Evolutionary conservation across 495 filamentous ascomycete genomes (phyloP).

Genomic region (Penicillium mononematosum): DNA sequence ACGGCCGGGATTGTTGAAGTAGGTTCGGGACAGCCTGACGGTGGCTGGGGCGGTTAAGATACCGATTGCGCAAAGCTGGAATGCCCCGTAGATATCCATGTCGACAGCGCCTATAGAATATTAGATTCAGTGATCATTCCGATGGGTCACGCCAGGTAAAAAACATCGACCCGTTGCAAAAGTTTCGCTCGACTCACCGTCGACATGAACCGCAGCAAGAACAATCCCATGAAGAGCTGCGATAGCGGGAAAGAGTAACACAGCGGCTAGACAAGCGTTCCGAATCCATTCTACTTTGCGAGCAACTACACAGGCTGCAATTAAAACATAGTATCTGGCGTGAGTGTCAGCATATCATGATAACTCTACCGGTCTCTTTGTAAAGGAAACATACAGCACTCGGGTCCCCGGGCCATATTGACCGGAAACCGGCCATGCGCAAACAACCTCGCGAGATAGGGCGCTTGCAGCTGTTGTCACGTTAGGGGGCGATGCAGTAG

Average conservation of each 20-base stretch:
- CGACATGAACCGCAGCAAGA: constrained; percentile 51
- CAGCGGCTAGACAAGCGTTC: constrained; percentile 59
- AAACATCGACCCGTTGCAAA: not conserved
- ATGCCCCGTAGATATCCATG: constrained; percentile 64
- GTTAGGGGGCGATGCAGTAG: constrained; percentile 26
- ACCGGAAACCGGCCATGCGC: constrained; percentile 60
- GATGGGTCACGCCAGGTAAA: not conserved
- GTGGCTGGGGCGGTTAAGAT: constrained; percentile 58
- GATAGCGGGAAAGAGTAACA: constrained; percentile 58
- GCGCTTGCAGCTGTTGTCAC: constrained; percentile 1
- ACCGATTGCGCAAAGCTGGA: constrained; percentile 61
- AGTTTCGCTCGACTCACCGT: constrained; percentile 39
- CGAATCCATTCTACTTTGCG: constrained; percentile 57
- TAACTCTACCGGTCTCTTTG: not conserved
- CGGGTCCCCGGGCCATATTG: constrained; percentile 59
- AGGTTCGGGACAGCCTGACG: constrained; percentile 54
- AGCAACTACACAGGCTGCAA: constrained; percentile 57
- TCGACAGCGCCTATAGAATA: constrained; percentile 51
- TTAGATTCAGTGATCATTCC: constrained; percentile 4
- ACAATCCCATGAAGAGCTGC: constrained; percentile 60
- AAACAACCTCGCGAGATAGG: constrained; percentile 49
- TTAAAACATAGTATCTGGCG: constrained; percentile 57
- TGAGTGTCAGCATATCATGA: constrained; percentile 13
- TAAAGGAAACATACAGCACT: constrained; percentile 45
- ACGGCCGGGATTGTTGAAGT: constrained; percentile 59